A percentile compares a stretch with the other conserved stretches of the same genome.
Conservation (phyloP, 345 rosid species). For the Corchorus capsularis region DNA sequence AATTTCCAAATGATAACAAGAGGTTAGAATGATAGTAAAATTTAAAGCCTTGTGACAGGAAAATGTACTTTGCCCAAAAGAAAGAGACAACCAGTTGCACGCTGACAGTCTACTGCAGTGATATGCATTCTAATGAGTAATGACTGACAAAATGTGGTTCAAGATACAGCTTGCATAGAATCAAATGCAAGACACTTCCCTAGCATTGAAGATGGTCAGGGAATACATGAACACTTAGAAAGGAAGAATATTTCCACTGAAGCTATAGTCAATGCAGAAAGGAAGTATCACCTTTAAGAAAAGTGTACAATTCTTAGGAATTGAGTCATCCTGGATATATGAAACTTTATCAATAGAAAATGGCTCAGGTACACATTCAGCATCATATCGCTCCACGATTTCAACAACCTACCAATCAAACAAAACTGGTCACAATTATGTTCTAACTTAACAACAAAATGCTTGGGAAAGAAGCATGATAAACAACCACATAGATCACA, state of each 20-base stretch:
- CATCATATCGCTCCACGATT: slow-evolving; percentile 69
- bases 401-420: slow-evolving; percentile 64
- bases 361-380: slow-evolving; percentile 64
- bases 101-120: neutral
- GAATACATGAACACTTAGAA: neutral
- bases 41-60: slow-evolving; percentile 13
- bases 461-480: slow-evolving; percentile 10
- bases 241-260: neutral
- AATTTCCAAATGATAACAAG: neutral
- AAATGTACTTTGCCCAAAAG: neutral
- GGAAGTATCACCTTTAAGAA: slow-evolving; percentile 51
- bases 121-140: neutral
- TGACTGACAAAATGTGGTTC: slow-evolving; percentile 1
- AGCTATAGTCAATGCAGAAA: slow-evolving; percentile 18
- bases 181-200: neutral
- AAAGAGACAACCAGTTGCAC: neutral
- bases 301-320: slow-evolving; percentile 66
- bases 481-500: slow-evolving; percentile 2
- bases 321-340: slow-evolving; percentile 56
- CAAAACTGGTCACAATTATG: neutral
- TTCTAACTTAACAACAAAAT: neutral
- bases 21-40: neutral
- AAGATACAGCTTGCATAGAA: neutral
- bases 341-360: slow-evolving; percentile 53
- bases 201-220: neutral